Percentiles rank a stretch among this genome's conserved stretches.
Conservation (phyloP, 2,329 filamentous ascomycete species). For the Xylariaceae sp. region DNA sequence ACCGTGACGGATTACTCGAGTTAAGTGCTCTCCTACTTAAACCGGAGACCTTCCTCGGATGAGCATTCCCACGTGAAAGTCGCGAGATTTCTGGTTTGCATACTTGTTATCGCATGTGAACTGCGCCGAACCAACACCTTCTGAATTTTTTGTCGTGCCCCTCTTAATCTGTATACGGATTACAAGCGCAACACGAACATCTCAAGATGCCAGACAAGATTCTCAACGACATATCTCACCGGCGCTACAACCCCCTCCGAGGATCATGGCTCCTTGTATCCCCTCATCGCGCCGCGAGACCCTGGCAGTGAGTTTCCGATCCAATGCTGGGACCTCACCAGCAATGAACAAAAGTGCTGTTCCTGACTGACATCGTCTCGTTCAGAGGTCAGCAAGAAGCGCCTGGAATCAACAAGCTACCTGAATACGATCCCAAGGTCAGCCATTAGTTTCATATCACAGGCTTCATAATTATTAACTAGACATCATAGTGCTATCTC, state of each 20-base stretch:
- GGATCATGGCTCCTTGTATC: constrained; percentile 92
- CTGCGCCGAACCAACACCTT: too few relatives aligned
- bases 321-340: not conserved
- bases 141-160: too few relatives aligned
- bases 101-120: too few relatives aligned
- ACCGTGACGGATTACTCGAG: too few relatives aligned
- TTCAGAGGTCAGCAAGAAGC: constrained; percentile 70
- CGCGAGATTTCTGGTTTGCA: too few relatives aligned
- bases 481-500: constrained; percentile 67
- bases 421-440: constrained; percentile 73
- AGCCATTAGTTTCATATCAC: constrained; percentile 15
- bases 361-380: constrained; percentile 1
- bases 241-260: constrained; percentile 86
- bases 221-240: constrained; percentile 92
- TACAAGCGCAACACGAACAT: not conserved
- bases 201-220: constrained; percentile 64
- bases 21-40: too few relatives aligned
- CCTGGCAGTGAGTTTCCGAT: constrained; percentile 88
- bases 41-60: too few relatives aligned
- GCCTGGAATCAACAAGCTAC: constrained; percentile 62
- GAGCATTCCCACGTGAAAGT: too few relatives aligned
- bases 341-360: not conserved
- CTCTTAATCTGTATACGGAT: not conserved
- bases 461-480: constrained; percentile 2
- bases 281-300: constrained; percentile 90